Conservation (phyloP, 345 rosid genomes). For the Sonneratia alba region DNA sequence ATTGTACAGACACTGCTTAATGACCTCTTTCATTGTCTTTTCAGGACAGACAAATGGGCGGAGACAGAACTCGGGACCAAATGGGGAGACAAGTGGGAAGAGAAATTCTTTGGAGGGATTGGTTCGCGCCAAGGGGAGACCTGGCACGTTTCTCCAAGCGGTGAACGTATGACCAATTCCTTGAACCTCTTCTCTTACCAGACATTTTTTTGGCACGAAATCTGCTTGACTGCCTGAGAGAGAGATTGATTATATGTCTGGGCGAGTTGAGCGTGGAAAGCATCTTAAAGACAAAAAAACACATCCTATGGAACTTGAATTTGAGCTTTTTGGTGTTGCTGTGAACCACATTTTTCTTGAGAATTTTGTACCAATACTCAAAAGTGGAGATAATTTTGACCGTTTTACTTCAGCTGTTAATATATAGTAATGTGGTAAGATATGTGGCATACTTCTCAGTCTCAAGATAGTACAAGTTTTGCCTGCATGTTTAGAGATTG, state of each 20-base stretch:
- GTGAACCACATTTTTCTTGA: neutral
- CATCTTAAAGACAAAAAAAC: neutral
- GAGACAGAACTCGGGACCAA: conserved; percentile 96
- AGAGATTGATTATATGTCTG: neutral
- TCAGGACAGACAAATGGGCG: conserved; percentile 99
- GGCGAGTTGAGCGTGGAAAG: neutral
- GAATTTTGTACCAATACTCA: neutral
- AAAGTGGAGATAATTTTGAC: neutral
- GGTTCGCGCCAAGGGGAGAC: conserved; percentile 99
- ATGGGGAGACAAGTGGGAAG: conserved; percentile 99
- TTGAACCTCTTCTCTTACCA: conserved; percentile 1
- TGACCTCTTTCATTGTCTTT: conserved; percentile 10
- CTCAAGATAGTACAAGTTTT: neutral
- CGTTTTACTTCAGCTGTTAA: neutral
- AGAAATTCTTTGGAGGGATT: conserved; percentile 84
- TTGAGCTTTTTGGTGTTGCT: neutral
- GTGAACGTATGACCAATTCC: conserved; percentile 49
- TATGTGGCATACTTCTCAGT: neutral
- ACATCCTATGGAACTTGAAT: neutral
- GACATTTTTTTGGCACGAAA: neutral
- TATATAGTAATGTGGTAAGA: neutral
- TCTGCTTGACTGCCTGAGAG: neutral
- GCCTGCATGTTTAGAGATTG: neutral
- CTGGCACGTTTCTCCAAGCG: conserved; percentile 86
- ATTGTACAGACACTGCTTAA: neutral